A percentile compares a stretch with the other conserved stretches of the same genome.
phyloP scores from a whole-genome alignment of 2,329 filamentous ascomycete genomes.

The Podosphaera aphanis region DNA sequence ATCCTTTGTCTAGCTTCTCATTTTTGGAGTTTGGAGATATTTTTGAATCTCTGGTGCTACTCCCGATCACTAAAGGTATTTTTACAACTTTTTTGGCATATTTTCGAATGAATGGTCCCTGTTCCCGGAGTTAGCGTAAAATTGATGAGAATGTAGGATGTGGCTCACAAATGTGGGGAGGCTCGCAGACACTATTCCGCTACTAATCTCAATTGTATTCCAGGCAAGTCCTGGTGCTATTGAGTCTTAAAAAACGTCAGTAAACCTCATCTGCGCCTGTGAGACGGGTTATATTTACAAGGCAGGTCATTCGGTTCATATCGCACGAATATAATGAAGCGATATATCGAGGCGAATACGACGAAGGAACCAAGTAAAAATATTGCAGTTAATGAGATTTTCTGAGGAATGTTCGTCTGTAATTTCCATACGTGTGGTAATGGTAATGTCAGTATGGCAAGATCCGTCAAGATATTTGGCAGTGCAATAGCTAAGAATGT shows the following conservation, averaged over 20 bases:
- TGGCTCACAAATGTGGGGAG: slow-evolving; percentile 1
- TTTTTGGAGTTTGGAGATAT: no score
- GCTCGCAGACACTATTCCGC: slow-evolving; percentile 1
- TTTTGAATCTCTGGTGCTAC: no score
- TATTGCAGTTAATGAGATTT: not conserved
- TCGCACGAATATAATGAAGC: not conserved
- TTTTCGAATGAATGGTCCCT: no score
- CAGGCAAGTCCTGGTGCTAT: not conserved
- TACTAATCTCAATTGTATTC: slow-evolving; percentile 1
- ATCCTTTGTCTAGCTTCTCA: no score
- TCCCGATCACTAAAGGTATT: no score
- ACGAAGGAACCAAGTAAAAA: slow-evolving; percentile 1
- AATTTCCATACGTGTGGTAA: slow-evolving; percentile 15
- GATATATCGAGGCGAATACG: not conserved
- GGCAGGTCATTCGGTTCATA: not conserved
- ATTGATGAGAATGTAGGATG: not conserved
- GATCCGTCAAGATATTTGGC: slow-evolving; percentile 19
- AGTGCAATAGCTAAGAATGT: slow-evolving; percentile 21
- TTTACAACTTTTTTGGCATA: no score
- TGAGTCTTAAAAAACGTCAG: not conserved
- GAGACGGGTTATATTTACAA: not conserved
- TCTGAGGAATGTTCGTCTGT: slow-evolving; percentile 5
- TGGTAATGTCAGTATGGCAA: slow-evolving; percentile 16
- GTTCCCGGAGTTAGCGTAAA: no score
- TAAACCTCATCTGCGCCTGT: not conserved